phyloP scores from a whole-genome alignment of 495 filamentous ascomycete species.

The Margaritispora aquatica region DNA sequence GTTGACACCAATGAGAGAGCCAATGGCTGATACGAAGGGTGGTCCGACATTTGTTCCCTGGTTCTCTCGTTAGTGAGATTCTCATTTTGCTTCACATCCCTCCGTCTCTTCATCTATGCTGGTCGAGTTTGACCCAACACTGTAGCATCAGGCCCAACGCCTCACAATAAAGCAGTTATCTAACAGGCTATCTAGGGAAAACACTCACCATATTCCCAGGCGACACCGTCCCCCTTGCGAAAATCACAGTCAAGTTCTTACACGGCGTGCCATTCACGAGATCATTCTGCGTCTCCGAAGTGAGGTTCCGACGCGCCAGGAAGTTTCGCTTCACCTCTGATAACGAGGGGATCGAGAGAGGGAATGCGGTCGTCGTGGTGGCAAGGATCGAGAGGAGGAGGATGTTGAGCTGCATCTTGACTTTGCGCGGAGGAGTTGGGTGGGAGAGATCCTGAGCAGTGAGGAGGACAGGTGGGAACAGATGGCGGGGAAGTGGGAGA shows the following conservation, averaged over 20 bases:
- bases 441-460: too few species aligned
- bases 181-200: background rate
- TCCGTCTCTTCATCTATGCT: too few species aligned
- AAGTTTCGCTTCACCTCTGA: background rate
- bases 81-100: too few species aligned
- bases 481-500: background rate
- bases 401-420: background rate
- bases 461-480: background rate
- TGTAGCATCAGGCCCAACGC: too few species aligned
- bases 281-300: conserved; percentile 26
- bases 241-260: conserved; percentile 32
- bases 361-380: background rate
- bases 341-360: background rate
- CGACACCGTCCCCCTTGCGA: conserved; percentile 33
- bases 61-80: background rate
- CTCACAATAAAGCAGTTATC: too few species aligned
- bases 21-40: conserved; percentile 24
- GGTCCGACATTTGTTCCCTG: conserved; percentile 26
- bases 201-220: conserved; percentile 24
- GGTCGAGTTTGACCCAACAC: too few species aligned
- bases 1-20: conserved; percentile 21
- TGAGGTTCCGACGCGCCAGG: background rate
- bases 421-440: background rate
- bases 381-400: background rate
- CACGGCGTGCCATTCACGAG: conserved; percentile 21